A percentile compares a stretch with the other conserved stretches of the same genome.
Evolutionary conservation across 73 alveolate genomes (phyloP).

Genomic region (Symbiodinium pilosum): DNA sequence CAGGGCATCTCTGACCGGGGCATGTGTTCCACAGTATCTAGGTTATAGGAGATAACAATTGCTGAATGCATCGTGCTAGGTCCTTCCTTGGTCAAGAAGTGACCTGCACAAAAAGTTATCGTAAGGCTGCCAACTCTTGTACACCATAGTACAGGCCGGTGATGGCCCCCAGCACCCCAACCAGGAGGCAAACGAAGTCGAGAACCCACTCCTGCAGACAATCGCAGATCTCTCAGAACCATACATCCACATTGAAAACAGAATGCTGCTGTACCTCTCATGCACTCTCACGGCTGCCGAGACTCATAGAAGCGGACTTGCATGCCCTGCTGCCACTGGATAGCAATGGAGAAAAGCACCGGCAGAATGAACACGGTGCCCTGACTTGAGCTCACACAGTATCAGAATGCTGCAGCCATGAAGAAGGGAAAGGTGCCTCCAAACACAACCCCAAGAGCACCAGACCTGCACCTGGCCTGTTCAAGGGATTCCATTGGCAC

Average conservation of each 20-base stretch:
- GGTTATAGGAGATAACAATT: too few species aligned
- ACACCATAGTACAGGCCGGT: slow-evolving; percentile 18
- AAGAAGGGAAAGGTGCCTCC: too few species aligned
- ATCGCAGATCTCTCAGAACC: too few species aligned
- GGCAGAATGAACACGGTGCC: slow-evolving; percentile 44
- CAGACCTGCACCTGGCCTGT: too few species aligned
- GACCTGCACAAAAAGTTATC: too few species aligned
- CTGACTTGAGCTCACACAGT: not conserved
- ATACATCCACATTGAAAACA: not conserved
- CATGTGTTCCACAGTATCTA: too few species aligned
- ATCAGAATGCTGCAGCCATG: too few species aligned
- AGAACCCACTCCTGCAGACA: not conserved
- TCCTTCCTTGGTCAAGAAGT: too few species aligned
- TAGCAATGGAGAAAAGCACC: not conserved
- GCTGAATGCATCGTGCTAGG: too few species aligned
- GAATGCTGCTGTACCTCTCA: not conserved
- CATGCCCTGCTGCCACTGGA: slow-evolving; percentile 34
- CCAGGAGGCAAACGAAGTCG: not conserved
- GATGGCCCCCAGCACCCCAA: slow-evolving; percentile 24
- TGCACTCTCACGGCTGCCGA: not conserved
- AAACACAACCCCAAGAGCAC: too few species aligned
- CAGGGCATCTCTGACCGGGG: too few species aligned
- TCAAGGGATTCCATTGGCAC: too few species aligned
- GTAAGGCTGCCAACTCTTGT: slow-evolving; percentile 19
- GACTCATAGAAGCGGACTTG: not conserved